Evolutionary conservation across 108 stramenopile genomes (phyloP).

Genomic region (Tribonema minus): DNA sequence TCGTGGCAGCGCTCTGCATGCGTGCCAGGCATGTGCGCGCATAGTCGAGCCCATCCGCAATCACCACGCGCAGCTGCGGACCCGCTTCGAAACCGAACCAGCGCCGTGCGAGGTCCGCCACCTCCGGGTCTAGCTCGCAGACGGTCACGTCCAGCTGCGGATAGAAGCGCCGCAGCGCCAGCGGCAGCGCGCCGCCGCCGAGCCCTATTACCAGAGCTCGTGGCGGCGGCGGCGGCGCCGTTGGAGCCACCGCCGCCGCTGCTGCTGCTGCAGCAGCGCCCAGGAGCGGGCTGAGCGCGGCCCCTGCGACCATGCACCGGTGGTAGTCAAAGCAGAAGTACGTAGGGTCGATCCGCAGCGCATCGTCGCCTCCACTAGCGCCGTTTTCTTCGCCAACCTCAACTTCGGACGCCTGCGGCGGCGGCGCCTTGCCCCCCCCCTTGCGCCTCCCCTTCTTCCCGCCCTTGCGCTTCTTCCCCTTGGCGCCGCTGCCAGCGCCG

Average conservation of each 20-base stretch:
- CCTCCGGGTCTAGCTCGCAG: slow-evolving; percentile 34
- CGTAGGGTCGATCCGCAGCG: neutral
- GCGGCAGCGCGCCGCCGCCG: slow-evolving; percentile 42
- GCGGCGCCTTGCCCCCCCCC: slow-evolving; percentile 1
- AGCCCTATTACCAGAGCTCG: slow-evolving; percentile 38
- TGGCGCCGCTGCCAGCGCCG: neutral
- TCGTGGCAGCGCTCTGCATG: neutral
- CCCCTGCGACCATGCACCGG: slow-evolving; percentile 34
- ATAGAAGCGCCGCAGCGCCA: slow-evolving; percentile 29
- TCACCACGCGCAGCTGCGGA: neutral
- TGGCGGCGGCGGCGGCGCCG: neutral
- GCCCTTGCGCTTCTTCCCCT: slow-evolving; percentile 17
- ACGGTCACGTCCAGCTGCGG: slow-evolving; percentile 23
- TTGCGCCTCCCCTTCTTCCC: slow-evolving; percentile 22
- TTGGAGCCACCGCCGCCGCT: neutral
- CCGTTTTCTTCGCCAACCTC: neutral
- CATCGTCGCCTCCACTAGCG: neutral
- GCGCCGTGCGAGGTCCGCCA: slow-evolving; percentile 11
- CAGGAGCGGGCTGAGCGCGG: neutral
- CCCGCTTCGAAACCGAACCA: slow-evolving; percentile 20
- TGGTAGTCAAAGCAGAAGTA: slow-evolving; percentile 45
- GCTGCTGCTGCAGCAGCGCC: neutral
- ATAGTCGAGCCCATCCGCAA: neutral
- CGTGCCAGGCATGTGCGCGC: neutral
- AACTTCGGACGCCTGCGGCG: too few species aligned